Evolutionary conservation across 225 moss, liverwort and hornwort species (phyloP), one percentile per base, ranked within the genome.

Genomic region (Thuidium tamariscinum): DNA sequence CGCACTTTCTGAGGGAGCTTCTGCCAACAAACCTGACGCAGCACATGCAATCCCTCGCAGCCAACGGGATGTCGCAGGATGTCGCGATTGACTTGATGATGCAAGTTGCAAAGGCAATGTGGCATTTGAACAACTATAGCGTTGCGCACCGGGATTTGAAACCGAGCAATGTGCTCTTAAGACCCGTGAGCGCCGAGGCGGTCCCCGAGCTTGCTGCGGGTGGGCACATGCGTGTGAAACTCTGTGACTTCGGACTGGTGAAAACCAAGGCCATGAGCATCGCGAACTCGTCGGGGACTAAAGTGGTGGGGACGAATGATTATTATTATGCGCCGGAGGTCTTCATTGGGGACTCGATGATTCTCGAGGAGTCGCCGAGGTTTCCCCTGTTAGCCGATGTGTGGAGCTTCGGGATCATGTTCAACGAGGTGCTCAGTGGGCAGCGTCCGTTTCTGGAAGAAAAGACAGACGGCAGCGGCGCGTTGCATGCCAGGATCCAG

Each of bases 81-180:
- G 89, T 52, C 62, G 85, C 80, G n/a, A 81, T 92, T 5, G 90
- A 92, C 23, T 68, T 56, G 34, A 92, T 92, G 87, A 65, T 92
- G 34, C 92, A 92, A 81, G 79, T 89, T 26, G 57, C 70, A 10
- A 90, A 89, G 79, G 92, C 90, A 29, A 89, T 92, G 89, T 89
- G 80, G 48, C 87, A 92, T 67, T 67, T 92, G 89, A 84, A 92
- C 83, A 30, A 15, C 51, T 66, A 41, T 3, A 29, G 69, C 4
- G 80, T 92, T 5, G 77, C 89, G 7, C 92, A 92, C 41, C 37
- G 87, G 0, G 87, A 81, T n/a, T 41, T 92, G 76, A 89, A 83
- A 26, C 90, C 92, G 0, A 69, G 25, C 12, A 92, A 92, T 5
- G n/a, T 89, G 6, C 81, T 92, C 4, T 46, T 87, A 42, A 3